These are phyloP conservation scores for Linnemannia hyalina DNA, from an alignment of 192 early-diverging fungal genomes.

Conservation along the genomic window DNA sequence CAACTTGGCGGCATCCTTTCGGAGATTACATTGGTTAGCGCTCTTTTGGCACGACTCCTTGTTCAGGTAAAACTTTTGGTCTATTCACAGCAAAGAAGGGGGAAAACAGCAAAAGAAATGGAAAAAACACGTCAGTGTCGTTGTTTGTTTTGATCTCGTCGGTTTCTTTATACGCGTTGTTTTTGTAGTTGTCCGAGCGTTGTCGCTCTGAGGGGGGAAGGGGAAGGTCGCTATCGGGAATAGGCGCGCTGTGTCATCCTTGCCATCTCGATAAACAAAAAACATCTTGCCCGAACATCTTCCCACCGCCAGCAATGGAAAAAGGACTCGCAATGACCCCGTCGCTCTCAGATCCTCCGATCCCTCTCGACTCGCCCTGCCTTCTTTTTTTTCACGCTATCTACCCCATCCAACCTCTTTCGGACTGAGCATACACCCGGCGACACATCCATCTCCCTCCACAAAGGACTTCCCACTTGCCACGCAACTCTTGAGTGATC, in stretches of 20 bases:
- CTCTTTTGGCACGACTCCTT: constrained; percentile 71
- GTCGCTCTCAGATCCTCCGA: not conserved
- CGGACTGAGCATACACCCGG: not conserved
- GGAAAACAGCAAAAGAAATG: not conserved
- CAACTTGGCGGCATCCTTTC: constrained; percentile 77
- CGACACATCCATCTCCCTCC: not conserved
- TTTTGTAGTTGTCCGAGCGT: not conserved
- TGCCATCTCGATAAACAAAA: not conserved
- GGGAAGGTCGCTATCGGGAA: not conserved
- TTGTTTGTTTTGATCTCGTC: not conserved
- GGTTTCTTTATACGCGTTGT: constrained; percentile 5
- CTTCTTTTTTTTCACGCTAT: not conserved
- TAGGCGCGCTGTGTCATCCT: not conserved
- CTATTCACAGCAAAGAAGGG: constrained; percentile 36
- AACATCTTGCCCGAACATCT: not conserved
- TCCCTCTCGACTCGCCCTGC: not conserved
- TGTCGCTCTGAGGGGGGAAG: not conserved
- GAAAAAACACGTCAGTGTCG: constrained; percentile 3
- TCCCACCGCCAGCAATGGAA: not conserved
- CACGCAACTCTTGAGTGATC: constrained; percentile 6
- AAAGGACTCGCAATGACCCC: not conserved
- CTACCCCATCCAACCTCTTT: constrained; percentile 7
- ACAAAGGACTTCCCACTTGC: constrained; percentile 4
- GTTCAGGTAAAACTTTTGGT: constrained; percentile 66
- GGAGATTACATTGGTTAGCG: constrained; percentile 82